Percentiles rank a stretch among this genome's conserved stretches.
Evolutionary conservation across 2,329 filamentous ascomycete genomes (phyloP).

Genomic region (Teratosphaeria pseudoeucalypti): DNA sequence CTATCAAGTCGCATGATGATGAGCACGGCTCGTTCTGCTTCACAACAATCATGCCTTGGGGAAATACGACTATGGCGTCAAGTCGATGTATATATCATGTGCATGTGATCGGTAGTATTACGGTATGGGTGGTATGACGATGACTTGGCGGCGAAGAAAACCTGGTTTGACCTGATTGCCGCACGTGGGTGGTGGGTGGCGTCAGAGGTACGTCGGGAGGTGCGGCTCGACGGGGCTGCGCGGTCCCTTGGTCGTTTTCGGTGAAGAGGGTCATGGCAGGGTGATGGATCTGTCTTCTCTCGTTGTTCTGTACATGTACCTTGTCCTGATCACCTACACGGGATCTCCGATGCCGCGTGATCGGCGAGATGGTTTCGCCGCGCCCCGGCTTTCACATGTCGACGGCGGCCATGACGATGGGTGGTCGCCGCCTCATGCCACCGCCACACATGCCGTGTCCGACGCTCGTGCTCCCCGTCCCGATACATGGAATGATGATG

Average conservation of each 20-base stretch:
- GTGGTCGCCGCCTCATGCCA: neutral
- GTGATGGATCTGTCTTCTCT: neutral
- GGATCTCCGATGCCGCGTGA: neutral
- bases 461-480: neutral
- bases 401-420: neutral
- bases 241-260: neutral
- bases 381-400: neutral
- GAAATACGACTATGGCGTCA: neutral
- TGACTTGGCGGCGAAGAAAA: neutral
- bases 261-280: neutral
- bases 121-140: neutral
- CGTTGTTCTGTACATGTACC: neutral
- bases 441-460: neutral
- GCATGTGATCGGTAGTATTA: neutral
- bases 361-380: neutral
- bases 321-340: too few species aligned
- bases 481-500: too few species aligned
- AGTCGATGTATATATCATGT: neutral
- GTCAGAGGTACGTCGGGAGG: neutral
- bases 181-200: neutral
- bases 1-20: too few species aligned
- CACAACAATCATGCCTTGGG: too few species aligned
- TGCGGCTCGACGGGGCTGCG: neutral
- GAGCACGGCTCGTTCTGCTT: too few species aligned
- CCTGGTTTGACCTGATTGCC: neutral